Conservation (phyloP, 2,329 filamentous ascomycete genomes). For the Fusarium subtropicale region DNA sequence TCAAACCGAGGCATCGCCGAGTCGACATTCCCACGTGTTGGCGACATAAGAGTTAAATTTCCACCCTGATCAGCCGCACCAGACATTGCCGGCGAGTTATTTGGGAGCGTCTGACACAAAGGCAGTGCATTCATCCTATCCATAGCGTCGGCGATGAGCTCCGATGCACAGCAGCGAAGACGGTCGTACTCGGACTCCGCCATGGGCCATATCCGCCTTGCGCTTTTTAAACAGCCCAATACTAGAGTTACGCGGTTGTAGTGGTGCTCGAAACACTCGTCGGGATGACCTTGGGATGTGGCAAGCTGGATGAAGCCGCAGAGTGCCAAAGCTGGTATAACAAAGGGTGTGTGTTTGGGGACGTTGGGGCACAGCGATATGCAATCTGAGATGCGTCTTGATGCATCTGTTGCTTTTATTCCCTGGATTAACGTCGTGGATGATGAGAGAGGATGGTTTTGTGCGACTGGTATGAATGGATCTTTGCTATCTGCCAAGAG, state of each 20-base stretch:
- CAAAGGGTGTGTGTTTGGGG: constrained; percentile 38
- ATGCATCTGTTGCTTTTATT: constrained; percentile 43
- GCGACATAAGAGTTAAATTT: neutral
- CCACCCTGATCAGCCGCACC: constrained; percentile 5
- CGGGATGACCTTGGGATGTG: constrained; percentile 33
- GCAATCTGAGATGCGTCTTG: constrained; percentile 37
- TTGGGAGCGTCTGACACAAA: constrained; percentile 14
- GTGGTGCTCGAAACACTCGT: constrained; percentile 42
- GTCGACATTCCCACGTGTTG: constrained; percentile 2
- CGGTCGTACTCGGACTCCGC: constrained; percentile 38
- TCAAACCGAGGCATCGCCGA: constrained; percentile 10
- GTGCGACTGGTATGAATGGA: constrained; percentile 13
- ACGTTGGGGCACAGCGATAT: constrained; percentile 37
- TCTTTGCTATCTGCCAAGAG: constrained; percentile 24
- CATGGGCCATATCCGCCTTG: constrained; percentile 34
- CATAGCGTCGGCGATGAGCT: constrained; percentile 36
- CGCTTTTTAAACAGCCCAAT: constrained; percentile 30
- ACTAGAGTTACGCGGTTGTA: constrained; percentile 39
- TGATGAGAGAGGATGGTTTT: constrained; percentile 20
- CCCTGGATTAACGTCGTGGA: constrained; percentile 34
- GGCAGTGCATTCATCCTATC: constrained; percentile 42
- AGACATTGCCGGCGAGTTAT: neutral
- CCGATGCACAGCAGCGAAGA: constrained; percentile 30
- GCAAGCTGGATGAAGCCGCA: constrained; percentile 41
- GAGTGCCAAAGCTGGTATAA: constrained; percentile 32